phyloP scores from a whole-genome alignment of 192 early-diverging fungal genomes.

The Backusella mclennaniae region DNA sequence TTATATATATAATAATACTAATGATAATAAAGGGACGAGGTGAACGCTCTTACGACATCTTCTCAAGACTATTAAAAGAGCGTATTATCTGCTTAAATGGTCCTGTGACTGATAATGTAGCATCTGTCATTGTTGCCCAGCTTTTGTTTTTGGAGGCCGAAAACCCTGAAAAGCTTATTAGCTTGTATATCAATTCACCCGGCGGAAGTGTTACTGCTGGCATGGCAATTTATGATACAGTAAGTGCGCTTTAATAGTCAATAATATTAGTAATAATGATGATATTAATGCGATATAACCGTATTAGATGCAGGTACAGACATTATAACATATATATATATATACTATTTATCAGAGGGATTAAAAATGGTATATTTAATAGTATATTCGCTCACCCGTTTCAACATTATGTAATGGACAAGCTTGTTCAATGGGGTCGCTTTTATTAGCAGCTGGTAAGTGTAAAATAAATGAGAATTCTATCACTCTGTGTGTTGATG shows the following conservation, averaged over 20 bases:
- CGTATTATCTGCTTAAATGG: conserved; percentile 97
- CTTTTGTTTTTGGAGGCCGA: conserved; percentile 94
- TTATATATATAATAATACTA: neutral
- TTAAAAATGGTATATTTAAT: conserved; percentile 18
- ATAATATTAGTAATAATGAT: neutral
- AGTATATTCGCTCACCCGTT: conserved; percentile 93
- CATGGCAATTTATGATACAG: conserved; percentile 91
- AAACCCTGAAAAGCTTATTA: conserved; percentile 90
- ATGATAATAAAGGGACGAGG: conserved; percentile 61
- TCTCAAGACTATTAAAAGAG: conserved; percentile 94
- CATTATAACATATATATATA: neutral
- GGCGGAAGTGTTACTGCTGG: conserved; percentile 95
- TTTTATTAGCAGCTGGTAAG: conserved; percentile 81
- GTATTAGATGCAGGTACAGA: conserved; percentile 26
- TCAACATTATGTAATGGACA: conserved; percentile 95
- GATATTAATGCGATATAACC: neutral
- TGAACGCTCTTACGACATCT: conserved; percentile 97
- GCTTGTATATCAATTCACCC: conserved; percentile 97
- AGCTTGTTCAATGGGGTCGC: conserved; percentile 97
- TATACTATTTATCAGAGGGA: neutral
- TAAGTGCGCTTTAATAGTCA: conserved; percentile 26
- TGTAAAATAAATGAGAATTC: neutral
- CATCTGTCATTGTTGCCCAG: conserved; percentile 92
- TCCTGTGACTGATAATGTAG: conserved; percentile 76
- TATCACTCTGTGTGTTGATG: neutral